Conservation (phyloP, 805 yeast genomes). For the Pichia paraexigua region DNA sequence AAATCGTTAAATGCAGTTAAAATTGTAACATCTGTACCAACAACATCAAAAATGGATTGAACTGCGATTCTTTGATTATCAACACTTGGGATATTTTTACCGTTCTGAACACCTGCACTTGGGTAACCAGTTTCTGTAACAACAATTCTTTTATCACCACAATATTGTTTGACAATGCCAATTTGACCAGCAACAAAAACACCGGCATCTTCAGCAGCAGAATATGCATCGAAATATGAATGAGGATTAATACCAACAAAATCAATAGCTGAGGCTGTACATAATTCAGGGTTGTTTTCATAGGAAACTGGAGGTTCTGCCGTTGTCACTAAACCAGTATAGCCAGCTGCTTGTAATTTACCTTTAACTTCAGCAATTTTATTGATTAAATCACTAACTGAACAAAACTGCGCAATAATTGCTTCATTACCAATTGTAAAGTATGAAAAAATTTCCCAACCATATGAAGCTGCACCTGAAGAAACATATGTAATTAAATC, state of each 20-base stretch:
- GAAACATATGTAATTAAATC: slow-evolving; percentile 41
- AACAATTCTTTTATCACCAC: slow-evolving; percentile 46
- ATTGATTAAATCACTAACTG: slow-evolving; percentile 52
- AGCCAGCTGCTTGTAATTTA: slow-evolving; percentile 59
- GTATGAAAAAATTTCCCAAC: slow-evolving; percentile 69
- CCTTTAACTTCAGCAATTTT: slow-evolving; percentile 61
- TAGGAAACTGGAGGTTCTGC: slow-evolving; percentile 84
- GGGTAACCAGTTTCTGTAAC: slow-evolving; percentile 93
- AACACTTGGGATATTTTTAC: slow-evolving; percentile 60
- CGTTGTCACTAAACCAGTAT: slow-evolving; percentile 67
- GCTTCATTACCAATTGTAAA: slow-evolving; percentile 90
- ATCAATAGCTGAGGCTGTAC: slow-evolving; percentile 65
- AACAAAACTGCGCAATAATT: slow-evolving; percentile 50
- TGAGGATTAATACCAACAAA: slow-evolving; percentile 83
- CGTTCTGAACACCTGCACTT: slow-evolving; percentile 61
- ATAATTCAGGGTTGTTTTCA: slow-evolving; percentile 54
- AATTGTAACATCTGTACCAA: slow-evolving; percentile 57
- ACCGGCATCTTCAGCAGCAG: slow-evolving; percentile 65
- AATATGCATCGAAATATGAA: slow-evolving; percentile 64
- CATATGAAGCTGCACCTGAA: slow-evolving; percentile 33
- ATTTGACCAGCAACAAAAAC: slow-evolving; percentile 59
- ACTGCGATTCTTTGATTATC: slow-evolving; percentile 71
- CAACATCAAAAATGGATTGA: slow-evolving; percentile 46
- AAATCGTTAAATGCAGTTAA: slow-evolving; percentile 74
- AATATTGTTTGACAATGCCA: slow-evolving; percentile 42